Percentiles rank a stretch among this genome's conserved stretches.
Conservation (phyloP, 2,329 filamentous ascomycete species). For the Colletotrichum lini region DNA sequence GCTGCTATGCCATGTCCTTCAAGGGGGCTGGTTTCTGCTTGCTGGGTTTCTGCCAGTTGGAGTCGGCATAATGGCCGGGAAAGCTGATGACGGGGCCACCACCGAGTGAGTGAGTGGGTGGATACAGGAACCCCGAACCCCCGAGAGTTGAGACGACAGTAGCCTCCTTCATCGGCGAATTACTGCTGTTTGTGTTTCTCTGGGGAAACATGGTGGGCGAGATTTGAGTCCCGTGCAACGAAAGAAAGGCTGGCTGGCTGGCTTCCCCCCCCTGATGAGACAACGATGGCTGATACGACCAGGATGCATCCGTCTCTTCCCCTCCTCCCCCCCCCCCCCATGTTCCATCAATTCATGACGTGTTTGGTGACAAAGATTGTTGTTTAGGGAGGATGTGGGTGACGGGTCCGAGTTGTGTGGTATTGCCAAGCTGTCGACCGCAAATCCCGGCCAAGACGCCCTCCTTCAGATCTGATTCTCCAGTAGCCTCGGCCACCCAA, state of each 20-base stretch:
- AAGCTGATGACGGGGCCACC: background rate
- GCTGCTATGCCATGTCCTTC: too few relatives aligned
- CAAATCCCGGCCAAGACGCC: conserved; percentile 25
- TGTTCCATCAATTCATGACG: conserved; percentile 22
- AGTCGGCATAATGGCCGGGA: background rate
- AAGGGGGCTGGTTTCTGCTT: background rate
- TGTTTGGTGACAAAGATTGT: conserved; percentile 29
- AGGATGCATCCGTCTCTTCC: background rate
- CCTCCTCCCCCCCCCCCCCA: conserved; percentile 1
- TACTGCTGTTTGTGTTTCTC: conserved; percentile 8
- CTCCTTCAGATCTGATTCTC: conserved; percentile 4
- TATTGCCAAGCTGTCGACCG: background rate
- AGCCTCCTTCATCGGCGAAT: conserved; percentile 14
- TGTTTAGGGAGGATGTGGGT: background rate
- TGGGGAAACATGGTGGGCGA: conserved; percentile 7
- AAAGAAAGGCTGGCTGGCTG: background rate
- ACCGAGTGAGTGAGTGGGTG: background rate
- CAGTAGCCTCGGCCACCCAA: background rate
- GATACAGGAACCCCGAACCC: conserved; percentile 24
- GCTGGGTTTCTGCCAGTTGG: background rate
- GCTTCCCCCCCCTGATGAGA: conserved; percentile 13
- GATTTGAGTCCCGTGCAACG: background rate
- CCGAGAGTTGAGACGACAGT: conserved; percentile 15
- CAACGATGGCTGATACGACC: background rate
- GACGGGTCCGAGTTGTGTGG: background rate